Evolutionary conservation across 257 asterid genomes (phyloP), one percentile per base, ranked within the genome.

Genomic region (Solanum rostratum): DNA sequence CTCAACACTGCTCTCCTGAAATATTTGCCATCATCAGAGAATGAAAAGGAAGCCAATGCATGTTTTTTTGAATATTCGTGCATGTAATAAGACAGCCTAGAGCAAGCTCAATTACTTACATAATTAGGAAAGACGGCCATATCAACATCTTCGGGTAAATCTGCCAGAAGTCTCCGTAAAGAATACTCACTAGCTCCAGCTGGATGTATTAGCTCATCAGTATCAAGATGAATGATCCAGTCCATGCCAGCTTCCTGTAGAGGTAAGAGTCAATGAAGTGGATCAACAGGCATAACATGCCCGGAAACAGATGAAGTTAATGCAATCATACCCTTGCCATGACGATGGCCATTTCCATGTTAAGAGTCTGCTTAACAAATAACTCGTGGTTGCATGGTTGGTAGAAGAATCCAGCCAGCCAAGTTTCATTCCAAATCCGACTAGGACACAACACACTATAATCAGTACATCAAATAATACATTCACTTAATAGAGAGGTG

Each of bases 191-290:
- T 46, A 63, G 87, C 69, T 19, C 93, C 92, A n/a, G 88, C 89
- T 22, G 94, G 94, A 85, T 90, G 87, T 49, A 90, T 41, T 74
- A 92, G 82, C 79, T 92, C 94, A 84, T 91, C 93, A 2, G 94
- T 90, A 85, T 92, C 94, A 10, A 92, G 71, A 79, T 91, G 95
- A 71, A 91, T 76, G 53, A 91, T 92, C 93, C 93, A 91, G 81
- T 92, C 92, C 90, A 91, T 86, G 1, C 92, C 92, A 84, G 90
- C 88, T 85, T 90, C 92, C 92, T 90, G 29, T 14, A 84, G 57
- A 10, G 54, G 24, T 50, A 80, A n/a, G 29, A 63, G 46, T 6
- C 20, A 45, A 39, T 16, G 19, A 16, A 27, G 37, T 65, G 19
- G 15, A 50, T n/a, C 52, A 59, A n/a, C 45, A 81, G 62, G 79